Conservation (phyloP, 2,329 filamentous ascomycete genomes). For the Diaporthe sp. region DNA sequence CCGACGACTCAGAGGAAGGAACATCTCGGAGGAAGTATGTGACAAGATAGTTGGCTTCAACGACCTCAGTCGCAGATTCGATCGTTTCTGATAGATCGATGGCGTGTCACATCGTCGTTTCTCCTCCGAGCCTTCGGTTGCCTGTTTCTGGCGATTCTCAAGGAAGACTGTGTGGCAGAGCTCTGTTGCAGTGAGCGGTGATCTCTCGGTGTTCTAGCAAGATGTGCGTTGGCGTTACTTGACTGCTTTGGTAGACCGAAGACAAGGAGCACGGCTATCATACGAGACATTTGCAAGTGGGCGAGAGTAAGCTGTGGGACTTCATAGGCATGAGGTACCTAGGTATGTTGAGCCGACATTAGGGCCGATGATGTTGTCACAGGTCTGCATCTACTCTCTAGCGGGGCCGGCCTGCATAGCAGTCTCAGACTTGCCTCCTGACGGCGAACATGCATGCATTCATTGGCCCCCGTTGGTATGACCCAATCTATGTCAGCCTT, state of each 20-base stretch:
- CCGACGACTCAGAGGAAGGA: background rate
- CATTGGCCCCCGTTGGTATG: constrained; percentile 1
- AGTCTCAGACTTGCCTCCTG: constrained; percentile 21
- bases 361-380: constrained; percentile 1
- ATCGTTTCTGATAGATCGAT: constrained; percentile 13
- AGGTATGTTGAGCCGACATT: background rate
- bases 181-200: background rate
- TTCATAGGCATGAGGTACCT: background rate
- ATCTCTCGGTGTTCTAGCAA: constrained; percentile 1
- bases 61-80: background rate
- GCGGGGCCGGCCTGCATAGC: constrained; percentile 7
- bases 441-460: background rate
- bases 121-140: background rate
- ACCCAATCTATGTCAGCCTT: constrained; percentile 27
- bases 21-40: background rate
- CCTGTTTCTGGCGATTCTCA: background rate
- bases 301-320: background rate
- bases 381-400: background rate
- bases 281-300: background rate
- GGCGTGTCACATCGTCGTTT: background rate
- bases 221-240: background rate
- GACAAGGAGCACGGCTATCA: background rate
- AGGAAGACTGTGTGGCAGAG: background rate
- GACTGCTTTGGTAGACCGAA: constrained; percentile 20
- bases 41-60: background rate